Evolutionary conservation across 768 basidiomycete genomes (phyloP).

Genomic region (Russula sp.): DNA sequence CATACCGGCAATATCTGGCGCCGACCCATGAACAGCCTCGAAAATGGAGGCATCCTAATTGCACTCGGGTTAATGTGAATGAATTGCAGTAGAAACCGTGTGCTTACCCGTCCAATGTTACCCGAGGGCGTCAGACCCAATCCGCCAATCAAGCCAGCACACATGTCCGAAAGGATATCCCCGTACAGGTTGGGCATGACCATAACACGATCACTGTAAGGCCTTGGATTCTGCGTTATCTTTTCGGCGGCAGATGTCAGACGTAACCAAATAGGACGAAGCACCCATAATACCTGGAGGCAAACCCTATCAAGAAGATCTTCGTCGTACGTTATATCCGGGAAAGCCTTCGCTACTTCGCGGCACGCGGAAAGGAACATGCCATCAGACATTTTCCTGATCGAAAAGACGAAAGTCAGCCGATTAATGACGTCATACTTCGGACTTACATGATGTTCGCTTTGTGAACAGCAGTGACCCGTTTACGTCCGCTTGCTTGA

Average conservation of each 20-base stretch:
- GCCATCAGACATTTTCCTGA: constrained; percentile 99
- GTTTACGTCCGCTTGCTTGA: constrained; percentile 77
- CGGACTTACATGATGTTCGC: constrained; percentile 89
- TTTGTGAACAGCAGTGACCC: constrained; percentile 98
- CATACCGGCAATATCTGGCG: constrained; percentile 95
- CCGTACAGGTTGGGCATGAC: constrained; percentile 99
- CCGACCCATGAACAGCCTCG: constrained; percentile 98
- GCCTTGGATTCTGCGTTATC: constrained; percentile 90
- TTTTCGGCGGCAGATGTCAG: constrained; percentile 34
- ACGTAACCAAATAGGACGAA: neutral
- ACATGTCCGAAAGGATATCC: constrained; percentile 97
- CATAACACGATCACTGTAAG: constrained; percentile 96
- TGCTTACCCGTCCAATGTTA: constrained; percentile 86
- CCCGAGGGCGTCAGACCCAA: constrained; percentile 96
- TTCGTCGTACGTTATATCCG: constrained; percentile 90
- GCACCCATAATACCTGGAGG: constrained; percentile 58
- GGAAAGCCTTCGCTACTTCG: constrained; percentile 93
- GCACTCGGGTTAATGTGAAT: constrained; percentile 26
- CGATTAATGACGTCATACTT: constrained; percentile 17
- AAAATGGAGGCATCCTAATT: constrained; percentile 94
- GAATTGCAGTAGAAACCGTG: constrained; percentile 1
- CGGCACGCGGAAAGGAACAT: constrained; percentile 99
- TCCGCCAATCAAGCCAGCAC: constrained; percentile 96
- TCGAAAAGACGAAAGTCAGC: constrained; percentile 35
- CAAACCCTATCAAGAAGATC: constrained; percentile 96